Conservation (phyloP, 192 early-diverging fungal species). For the Gonapodya prolifera region DNA sequence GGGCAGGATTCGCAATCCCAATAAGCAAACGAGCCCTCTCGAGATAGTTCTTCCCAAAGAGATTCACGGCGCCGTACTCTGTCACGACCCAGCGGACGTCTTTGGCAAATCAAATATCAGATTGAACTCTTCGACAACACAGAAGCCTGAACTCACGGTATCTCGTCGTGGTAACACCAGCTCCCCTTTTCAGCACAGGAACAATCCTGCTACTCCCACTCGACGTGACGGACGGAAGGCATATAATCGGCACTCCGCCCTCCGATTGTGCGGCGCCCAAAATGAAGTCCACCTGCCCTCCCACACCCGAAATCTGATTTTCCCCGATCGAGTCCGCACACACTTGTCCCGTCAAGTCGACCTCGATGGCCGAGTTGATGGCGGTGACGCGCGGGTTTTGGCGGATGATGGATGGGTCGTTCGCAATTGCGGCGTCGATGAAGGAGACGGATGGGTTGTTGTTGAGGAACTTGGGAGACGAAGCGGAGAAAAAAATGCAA, state of each 20-base stretch:
- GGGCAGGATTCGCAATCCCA: slow-evolving; percentile 31
- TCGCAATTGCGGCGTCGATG: slow-evolving; percentile 24
- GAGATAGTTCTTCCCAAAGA: slow-evolving; percentile 35
- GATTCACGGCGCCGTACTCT: slow-evolving; percentile 25
- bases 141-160: slow-evolving; percentile 19
- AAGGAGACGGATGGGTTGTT: slow-evolving; percentile 29
- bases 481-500: neutral
- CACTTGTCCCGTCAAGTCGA: slow-evolving; percentile 39
- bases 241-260: slow-evolving; percentile 37
- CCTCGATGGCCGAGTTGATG: slow-evolving; percentile 36
- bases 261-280: slow-evolving; percentile 25
- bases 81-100: slow-evolving; percentile 34
- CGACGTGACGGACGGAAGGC: slow-evolving; percentile 24
- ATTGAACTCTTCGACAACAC: too few relatives aligned
- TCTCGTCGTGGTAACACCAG: slow-evolving; percentile 30
- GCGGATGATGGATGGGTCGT: slow-evolving; percentile 32
- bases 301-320: slow-evolving; percentile 30
- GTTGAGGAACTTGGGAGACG: slow-evolving; percentile 20
- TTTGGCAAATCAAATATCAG: too few relatives aligned
- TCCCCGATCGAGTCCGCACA: slow-evolving; percentile 35
- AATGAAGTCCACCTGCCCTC: slow-evolving; percentile 38
- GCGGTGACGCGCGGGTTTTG: slow-evolving; percentile 28
- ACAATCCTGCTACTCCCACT: slow-evolving; percentile 25
- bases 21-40: slow-evolving; percentile 30
- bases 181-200: slow-evolving; percentile 17